phyloP scores from a whole-genome alignment of 768 basidiomycete species.

The Strobilomyces dryophilus region DNA sequence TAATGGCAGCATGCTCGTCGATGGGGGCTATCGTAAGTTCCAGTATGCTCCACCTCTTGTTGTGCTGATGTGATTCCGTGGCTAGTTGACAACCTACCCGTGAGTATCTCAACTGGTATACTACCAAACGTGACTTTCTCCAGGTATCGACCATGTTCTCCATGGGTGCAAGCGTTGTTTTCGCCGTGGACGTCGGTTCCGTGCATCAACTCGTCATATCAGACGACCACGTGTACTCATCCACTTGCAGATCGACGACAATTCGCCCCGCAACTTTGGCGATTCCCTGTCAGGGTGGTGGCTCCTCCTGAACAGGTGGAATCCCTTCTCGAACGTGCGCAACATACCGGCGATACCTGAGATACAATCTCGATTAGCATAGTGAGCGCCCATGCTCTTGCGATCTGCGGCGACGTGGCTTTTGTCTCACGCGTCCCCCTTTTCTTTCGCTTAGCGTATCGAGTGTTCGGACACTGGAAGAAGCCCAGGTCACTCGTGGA shows the following conservation, averaged over 20 bases:
- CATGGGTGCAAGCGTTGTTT: constrained; percentile 85
- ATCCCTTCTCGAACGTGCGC: constrained; percentile 77
- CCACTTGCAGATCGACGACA: constrained; percentile 69
- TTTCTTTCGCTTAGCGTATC: constrained; percentile 62
- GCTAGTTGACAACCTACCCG: constrained; percentile 85
- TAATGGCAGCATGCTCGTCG: constrained; percentile 88
- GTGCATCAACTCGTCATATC: constrained; percentile 41
- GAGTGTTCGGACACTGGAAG: constrained; percentile 90
- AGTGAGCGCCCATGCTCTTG: constrained; percentile 51
- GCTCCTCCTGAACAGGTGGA: constrained; percentile 90
- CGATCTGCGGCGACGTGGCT: background rate
- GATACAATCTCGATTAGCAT: constrained; percentile 90
- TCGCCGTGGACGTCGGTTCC: constrained; percentile 91
- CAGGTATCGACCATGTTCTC: constrained; percentile 89
- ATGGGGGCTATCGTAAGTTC: constrained; percentile 81
- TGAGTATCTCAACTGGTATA: constrained; percentile 30
- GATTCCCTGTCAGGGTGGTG: constrained; percentile 97
- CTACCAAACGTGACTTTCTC: background rate
- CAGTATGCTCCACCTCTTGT: background rate
- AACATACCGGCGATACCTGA: constrained; percentile 87
- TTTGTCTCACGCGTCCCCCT: constrained; percentile 1
- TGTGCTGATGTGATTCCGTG: constrained; percentile 2
- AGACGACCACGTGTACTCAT: background rate
- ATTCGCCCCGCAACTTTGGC: constrained; percentile 90
- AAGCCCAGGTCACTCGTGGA: constrained; percentile 86